Evolutionary conservation across 2,329 filamentous ascomycete species (phyloP), one percentile per base, ranked within the genome.

Genomic region (Metarhizium anisopliae): DNA sequence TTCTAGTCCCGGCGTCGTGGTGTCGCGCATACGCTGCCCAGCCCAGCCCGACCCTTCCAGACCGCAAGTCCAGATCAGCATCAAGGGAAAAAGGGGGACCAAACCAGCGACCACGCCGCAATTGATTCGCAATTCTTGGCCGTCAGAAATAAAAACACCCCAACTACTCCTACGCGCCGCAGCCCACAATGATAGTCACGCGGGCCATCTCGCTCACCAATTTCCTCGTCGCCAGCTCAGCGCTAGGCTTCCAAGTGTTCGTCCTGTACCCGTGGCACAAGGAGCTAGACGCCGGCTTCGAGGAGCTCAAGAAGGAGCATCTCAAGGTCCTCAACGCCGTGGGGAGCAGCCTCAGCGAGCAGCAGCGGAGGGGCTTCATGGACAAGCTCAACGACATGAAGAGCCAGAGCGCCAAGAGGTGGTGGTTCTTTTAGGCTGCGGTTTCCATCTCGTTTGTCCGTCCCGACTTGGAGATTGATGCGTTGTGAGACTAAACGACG

Each of bases 201-300:
- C 11, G 38, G 8, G 38, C 38, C 13, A 40, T 40, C 13, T 40
- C 38, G 7, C 11, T 40, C 38, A 2, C 83, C 82, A 68, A 95
- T 72, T 87, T 88, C 64, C 65, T 78, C 59, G 81, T 88, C 58
- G 85, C 83, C 54, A 78, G 77, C 35, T 85, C 83, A 4, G 85
- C 85, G 0, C 74, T 88, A 38, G 74, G 74, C 40, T 88, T 88
- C 67, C 84, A 87, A 69, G 82, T 87, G 52, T 84, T 82, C 61
- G 85, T 88, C 43, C 74, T 88, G 11, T 87, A 87, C 67, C 85
- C 85, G 1, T 87, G 84, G 84, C 84, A 87, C 68, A 78, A 85
- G 63, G 74, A 85, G 64, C 72, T 88, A 6, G 81, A 86, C 59
- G 75, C 79, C 20, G 79, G 81, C 58, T 86, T 87, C 63, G 74